A percentile compares a stretch with the other conserved stretches of the same genome.
Evolutionary conservation across 2,329 filamentous ascomycete genomes (phyloP).

Genomic region (Penicillium psychrosexuale): DNA sequence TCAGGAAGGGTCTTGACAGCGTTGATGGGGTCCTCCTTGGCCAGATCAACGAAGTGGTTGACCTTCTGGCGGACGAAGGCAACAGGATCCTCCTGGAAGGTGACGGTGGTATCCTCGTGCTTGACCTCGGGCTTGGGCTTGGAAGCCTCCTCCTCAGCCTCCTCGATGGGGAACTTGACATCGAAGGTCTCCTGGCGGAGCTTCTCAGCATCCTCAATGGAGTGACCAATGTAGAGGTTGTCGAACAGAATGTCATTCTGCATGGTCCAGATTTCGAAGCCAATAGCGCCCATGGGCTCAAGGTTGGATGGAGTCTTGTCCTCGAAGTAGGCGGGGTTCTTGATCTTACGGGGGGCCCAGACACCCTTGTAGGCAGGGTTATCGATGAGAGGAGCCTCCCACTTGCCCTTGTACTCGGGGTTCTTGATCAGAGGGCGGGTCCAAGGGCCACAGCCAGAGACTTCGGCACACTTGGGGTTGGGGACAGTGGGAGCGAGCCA

Average conservation of each 20-base stretch:
- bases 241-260: constrained; percentile 97
- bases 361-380: constrained; percentile 97
- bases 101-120: constrained; percentile 69
- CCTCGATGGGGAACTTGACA: constrained; percentile 80
- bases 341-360: constrained; percentile 93
- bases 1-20: constrained; percentile 89
- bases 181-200: constrained; percentile 86
- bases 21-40: constrained; percentile 75
- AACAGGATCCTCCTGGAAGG: constrained; percentile 88
- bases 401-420: constrained; percentile 98
- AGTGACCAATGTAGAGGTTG: constrained; percentile 99
- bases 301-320: constrained; percentile 96
- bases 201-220: constrained; percentile 83
- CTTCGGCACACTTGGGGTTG: constrained; percentile 95
- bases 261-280: constrained; percentile 99
- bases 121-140: constrained; percentile 69
- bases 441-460: constrained; percentile 92
- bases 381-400: constrained; percentile 86
- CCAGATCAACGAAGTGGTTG: constrained; percentile 83
- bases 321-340: constrained; percentile 94
- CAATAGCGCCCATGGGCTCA: constrained; percentile 89
- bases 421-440: constrained; percentile 88
- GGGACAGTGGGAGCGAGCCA: constrained; percentile 86
- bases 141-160: constrained; percentile 71
- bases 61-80: constrained; percentile 87